A percentile compares a stretch with the other conserved stretches of the same genome.
Evolutionary conservation across 163 green algal species (phyloP).

Genomic region (Scenedesmus sp.): DNA sequence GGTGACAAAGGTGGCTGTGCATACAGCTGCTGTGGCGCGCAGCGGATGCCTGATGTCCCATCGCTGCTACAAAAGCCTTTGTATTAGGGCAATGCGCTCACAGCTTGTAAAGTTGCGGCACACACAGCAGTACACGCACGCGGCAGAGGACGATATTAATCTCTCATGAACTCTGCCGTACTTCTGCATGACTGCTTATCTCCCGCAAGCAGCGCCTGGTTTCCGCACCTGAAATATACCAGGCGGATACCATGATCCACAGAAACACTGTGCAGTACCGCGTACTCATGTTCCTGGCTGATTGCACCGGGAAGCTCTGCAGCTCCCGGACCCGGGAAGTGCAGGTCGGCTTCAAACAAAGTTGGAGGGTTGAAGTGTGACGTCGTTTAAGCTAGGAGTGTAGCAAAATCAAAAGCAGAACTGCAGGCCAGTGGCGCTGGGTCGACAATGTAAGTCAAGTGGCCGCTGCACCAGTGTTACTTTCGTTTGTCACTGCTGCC

Average conservation of each 20-base stretch:
- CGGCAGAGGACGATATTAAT: neutral
- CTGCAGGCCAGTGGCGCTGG: too few relatives aligned
- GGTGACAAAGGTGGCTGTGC: neutral
- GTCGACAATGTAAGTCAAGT: too few relatives aligned
- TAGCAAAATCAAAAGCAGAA: neutral
- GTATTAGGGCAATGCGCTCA: neutral
- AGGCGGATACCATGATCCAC: neutral
- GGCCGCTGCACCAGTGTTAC: neutral
- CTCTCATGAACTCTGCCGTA: neutral
- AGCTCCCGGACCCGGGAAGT: too few relatives aligned
- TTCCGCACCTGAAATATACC: neutral
- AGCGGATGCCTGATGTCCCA: too few relatives aligned
- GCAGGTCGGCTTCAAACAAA: too few relatives aligned
- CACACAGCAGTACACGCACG: neutral
- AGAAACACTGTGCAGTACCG: neutral
- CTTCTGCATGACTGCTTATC: neutral
- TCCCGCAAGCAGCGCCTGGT: neutral
- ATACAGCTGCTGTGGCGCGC: neutral
- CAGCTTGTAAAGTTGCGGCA: neutral
- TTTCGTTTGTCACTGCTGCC: neutral
- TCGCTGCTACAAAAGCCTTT: neutral
- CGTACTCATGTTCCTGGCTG: neutral
- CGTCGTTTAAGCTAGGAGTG: too few relatives aligned
- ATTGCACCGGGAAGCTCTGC: neutral
- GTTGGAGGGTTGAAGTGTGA: too few relatives aligned